Evolutionary conservation across 768 basidiomycete genomes (phyloP).

Genomic region (Pleurotus sapidus): DNA sequence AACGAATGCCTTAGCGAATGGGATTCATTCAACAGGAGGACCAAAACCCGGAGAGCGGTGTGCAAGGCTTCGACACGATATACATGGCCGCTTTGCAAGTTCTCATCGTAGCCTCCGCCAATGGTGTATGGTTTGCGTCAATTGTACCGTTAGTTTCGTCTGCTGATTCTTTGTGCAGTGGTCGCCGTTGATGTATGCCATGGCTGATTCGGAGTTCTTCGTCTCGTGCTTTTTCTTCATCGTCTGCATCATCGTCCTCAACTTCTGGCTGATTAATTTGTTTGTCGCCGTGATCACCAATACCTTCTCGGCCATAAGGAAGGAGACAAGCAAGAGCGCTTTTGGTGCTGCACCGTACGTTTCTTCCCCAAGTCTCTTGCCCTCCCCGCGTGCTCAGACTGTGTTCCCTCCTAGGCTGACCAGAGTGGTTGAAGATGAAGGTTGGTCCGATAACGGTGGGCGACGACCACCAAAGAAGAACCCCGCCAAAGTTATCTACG

Average conservation of each 20-base stretch:
- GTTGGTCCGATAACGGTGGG: constrained; percentile 49
- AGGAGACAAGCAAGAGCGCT: constrained; percentile 85
- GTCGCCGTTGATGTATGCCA: constrained; percentile 80
- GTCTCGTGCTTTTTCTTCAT: constrained; percentile 89
- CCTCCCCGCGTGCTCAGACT: neutral
- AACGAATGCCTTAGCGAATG: no score
- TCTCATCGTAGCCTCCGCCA: constrained; percentile 77
- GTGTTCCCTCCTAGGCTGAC: constrained; percentile 21
- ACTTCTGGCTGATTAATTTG: constrained; percentile 92
- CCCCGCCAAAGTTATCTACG: constrained; percentile 51
- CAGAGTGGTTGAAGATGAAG: constrained; percentile 55
- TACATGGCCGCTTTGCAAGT: constrained; percentile 81
- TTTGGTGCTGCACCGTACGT: constrained; percentile 81
- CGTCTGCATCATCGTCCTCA: constrained; percentile 77
- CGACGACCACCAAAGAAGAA: constrained; percentile 42
- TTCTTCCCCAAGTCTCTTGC: neutral
- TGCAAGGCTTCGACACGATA: constrained; percentile 88
- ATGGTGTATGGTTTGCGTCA: constrained; percentile 50
- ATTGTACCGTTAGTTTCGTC: constrained; percentile 5
- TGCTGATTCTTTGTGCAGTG: constrained; percentile 40
- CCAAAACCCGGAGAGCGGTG: constrained; percentile 59
- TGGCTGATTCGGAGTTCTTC: constrained; percentile 90
- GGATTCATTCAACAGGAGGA: constrained; percentile 40
- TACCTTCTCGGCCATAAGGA: constrained; percentile 84
- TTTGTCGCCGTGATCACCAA: constrained; percentile 96